Conservation (phyloP, 768 basidiomycete genomes). For the Mycena kentingensis region DNA sequence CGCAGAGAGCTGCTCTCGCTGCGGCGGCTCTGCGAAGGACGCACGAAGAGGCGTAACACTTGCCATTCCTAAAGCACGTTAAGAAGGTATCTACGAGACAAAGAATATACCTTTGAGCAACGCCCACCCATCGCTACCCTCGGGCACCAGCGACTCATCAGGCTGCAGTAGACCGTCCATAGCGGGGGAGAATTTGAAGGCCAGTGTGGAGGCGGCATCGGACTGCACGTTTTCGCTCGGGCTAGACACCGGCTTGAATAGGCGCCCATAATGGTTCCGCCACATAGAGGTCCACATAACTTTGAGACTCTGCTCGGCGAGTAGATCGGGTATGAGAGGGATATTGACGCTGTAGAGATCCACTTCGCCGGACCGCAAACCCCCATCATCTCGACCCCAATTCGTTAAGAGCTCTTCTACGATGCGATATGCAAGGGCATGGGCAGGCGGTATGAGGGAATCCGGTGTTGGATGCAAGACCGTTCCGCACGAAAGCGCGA, state of each 20-base stretch:
- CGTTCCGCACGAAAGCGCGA: slow-evolving; percentile 88
- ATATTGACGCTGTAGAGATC: slow-evolving; percentile 89
- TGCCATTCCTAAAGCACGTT: slow-evolving; percentile 41
- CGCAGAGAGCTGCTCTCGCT: slow-evolving; percentile 4
- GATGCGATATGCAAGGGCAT: slow-evolving; percentile 66
- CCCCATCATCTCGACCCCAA: slow-evolving; percentile 75
- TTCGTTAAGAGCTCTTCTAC: slow-evolving; percentile 76
- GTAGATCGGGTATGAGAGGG: slow-evolving; percentile 70
- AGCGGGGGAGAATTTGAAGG: slow-evolving; percentile 75
- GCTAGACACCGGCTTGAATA: slow-evolving; percentile 61
- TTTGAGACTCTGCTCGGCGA: slow-evolving; percentile 60
- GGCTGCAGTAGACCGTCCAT: slow-evolving; percentile 71
- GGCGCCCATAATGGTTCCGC: slow-evolving; percentile 80
- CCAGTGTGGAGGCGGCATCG: slow-evolving; percentile 37
- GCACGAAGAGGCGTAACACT: slow-evolving; percentile 81
- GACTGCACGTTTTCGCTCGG: slow-evolving; percentile 20
- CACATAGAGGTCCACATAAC: slow-evolving; percentile 83
- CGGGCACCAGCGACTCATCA: slow-evolving; percentile 55
- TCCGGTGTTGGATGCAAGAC: slow-evolving; percentile 69
- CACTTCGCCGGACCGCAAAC: slow-evolving; percentile 62
- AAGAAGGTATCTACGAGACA: not conserved
- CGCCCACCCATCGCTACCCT: slow-evolving; percentile 84
- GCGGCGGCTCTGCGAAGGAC: slow-evolving; percentile 66
- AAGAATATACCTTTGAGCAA: slow-evolving; percentile 47
- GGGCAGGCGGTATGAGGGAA: slow-evolving; percentile 66